Evolutionary conservation across 805 yeast genomes (phyloP), one percentile per base, ranked within the genome.

Genomic region (Starmera pachycereana): DNA sequence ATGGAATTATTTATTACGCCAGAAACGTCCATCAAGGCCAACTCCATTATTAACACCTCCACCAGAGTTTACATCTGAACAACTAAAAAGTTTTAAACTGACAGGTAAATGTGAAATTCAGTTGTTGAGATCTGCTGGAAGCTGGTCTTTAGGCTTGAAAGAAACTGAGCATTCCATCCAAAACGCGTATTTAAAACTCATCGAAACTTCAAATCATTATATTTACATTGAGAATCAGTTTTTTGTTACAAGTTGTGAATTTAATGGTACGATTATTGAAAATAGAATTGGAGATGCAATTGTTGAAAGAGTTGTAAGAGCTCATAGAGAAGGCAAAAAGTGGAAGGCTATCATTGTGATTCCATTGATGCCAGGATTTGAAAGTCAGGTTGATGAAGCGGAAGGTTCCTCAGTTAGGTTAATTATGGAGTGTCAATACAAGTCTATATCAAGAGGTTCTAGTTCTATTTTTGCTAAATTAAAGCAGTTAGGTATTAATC

Each of bases 291-390:
- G 96, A 33, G 96, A 90, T 68, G 99, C 99, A 0, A 68, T 92
- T 35, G 97, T 92, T n/a, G 97, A 92, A 58, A 71, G 99, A 52
- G 89, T 90, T 40, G 82, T 89, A 29, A 71, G 88, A 36, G 98
- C 98, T 0, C 83, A 85, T 54, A 72, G 74, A 44, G 83, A 80
- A 44, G 76, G 77, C 6, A 81, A 76, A 40, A 60, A 66, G 10
- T 92, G 99, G 99, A 80, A 79, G 46, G 97, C 97, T 1, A 74
- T 87, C 22, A 81, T 92, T 44, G 71, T 92, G 10, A 87, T 92
- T 46, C 99, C 99, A 3, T 68, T 92, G 48, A 87, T 92, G 92
- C 99, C 99, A 2, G 99, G 98, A 0, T 92, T 94, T 58, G 92
- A 83, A 53, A 79, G 95, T 25, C 84, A 87, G 48, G 95, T 94